phyloP scores from a whole-genome alignment of 2,329 filamentous ascomycete genomes.

The Fusarium tupiense region DNA sequence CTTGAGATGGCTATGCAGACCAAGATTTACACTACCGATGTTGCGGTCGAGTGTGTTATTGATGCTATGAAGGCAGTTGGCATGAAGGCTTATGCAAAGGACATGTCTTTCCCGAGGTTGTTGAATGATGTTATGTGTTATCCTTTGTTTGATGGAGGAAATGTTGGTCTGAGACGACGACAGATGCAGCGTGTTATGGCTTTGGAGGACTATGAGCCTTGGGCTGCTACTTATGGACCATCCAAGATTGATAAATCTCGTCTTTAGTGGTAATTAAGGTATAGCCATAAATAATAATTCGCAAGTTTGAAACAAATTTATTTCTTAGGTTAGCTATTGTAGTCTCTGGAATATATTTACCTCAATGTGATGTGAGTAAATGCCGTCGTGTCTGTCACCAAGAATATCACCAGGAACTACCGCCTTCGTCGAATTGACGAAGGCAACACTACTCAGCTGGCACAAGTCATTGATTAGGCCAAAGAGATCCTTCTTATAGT shows the following conservation, averaged over 20 bases:
- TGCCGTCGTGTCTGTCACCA: too few species aligned
- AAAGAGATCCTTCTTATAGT: too few species aligned
- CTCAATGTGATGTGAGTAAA: too few species aligned
- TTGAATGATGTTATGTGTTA: slow-evolving; percentile 4
- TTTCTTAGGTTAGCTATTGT: too few species aligned
- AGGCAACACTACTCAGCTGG: too few species aligned
- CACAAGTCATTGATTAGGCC: too few species aligned
- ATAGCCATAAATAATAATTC: too few species aligned
- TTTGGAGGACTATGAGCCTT: not conserved
- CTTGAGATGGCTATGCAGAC: slow-evolving; percentile 1
- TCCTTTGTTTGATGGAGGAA: slow-evolving; percentile 11
- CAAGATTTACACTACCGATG: slow-evolving; percentile 5
- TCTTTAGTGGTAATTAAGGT: too few species aligned
- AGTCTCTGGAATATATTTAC: too few species aligned
- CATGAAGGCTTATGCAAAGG: not conserved
- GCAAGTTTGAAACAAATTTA: too few species aligned
- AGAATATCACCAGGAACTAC: too few species aligned
- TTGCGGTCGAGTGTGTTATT: not conserved
- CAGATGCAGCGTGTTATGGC: slow-evolving; percentile 2
- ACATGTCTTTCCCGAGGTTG: not conserved
- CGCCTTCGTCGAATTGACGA: too few species aligned
- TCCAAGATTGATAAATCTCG: not conserved
- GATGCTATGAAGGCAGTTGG: slow-evolving; percentile 7
- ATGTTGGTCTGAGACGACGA: not conserved
- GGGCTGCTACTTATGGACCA: not conserved